Base-by-base conservation (phyloP, 73 alveolate genomes). In the Paramecium primaurelia region DNA sequence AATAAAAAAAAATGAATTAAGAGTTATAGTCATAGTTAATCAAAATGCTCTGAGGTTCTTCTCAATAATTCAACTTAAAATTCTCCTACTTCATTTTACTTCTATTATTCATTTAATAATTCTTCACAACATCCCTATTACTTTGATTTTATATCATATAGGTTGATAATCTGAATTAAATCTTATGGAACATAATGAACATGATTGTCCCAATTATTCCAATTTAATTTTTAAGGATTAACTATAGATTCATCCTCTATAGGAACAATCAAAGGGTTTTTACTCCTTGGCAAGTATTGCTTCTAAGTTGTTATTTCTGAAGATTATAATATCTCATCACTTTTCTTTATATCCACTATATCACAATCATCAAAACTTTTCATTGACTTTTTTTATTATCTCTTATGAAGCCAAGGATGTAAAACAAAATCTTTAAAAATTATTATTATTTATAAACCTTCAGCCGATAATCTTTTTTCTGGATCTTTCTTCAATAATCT, bases 381-480 rank as follows among this genome's bases (percentile, higher is more conserved):
- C 1, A 9, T 1, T 18, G 34, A 73, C 47, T 73, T 73, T 26
- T 71, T 73, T 1, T 73, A 10, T 37, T 37, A 8, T 37, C 59
- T 44, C 18, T 14, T 37, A 32, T 36, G 64, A 20, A 73, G 25
- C 87, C 87, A 73, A 20, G 40, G 59, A 73, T 73, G 87, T 8
- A 32, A 22, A 16, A 40, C 32, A 8, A 73, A 73, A 34, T 73
- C 68, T 73, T 30, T 73, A 14, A 12, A 22, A 68, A 11, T 20
- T 8, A 38, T 73, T 30, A 73, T 40, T 73, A 16, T 73, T 73
- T 4, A 71, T 0, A 16, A 25, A 73, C 87, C 87, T 12, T 73
- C 59, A n/a, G 77, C 77, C 1, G 91, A 80, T 10, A 80, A 10
- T 49, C 91, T 80, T 45, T 80, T 80, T 44, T 80, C 91, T 44